These are phyloP conservation scores for Nakazawaea anatomiae DNA, from an alignment of 805 yeast species.

Conservation along the genomic window DNA sequence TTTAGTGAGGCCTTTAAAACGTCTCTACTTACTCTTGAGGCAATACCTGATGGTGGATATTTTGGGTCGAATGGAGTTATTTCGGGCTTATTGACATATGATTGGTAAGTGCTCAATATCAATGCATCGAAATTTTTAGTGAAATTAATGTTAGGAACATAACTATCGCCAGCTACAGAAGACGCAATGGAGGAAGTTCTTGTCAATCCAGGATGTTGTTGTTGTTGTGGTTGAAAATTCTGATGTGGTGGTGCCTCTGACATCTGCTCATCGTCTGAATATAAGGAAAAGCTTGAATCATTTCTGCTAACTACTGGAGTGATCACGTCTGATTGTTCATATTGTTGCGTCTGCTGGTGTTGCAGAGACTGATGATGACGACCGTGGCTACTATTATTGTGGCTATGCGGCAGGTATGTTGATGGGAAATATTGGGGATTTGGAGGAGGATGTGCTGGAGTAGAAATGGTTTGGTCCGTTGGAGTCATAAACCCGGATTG, in stretches of 20 bases:
- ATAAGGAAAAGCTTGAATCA: slow-evolving; percentile 11
- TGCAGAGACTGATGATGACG: slow-evolving; percentile 2
- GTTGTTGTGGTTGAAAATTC: not conserved
- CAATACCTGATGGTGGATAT: slow-evolving; percentile 64
- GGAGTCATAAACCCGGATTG: slow-evolving; percentile 13
- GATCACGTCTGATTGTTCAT: not conserved
- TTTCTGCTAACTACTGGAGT: slow-evolving; percentile 11
- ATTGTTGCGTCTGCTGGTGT: not conserved
- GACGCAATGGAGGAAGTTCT: slow-evolving; percentile 10
- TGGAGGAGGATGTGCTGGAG: slow-evolving; percentile 10
- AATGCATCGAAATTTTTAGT: slow-evolving; percentile 37
- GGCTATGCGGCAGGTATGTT: not conserved
- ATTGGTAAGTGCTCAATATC: slow-evolving; percentile 40
- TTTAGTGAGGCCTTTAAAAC: slow-evolving; percentile 29
- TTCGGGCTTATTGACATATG: slow-evolving; percentile 49
- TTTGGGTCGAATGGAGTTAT: slow-evolving; percentile 61
- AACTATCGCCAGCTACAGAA: slow-evolving; percentile 9
- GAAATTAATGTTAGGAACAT: slow-evolving; percentile 20
- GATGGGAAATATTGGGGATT: slow-evolving; percentile 4
- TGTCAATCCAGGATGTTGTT: slow-evolving; percentile 3
- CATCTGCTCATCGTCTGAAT: slow-evolving; percentile 14
- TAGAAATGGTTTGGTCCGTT: slow-evolving; percentile 11
- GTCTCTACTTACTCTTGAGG: slow-evolving; percentile 53
- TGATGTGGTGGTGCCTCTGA: slow-evolving; percentile 3
- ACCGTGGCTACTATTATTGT: too few relatives aligned